Conservation (phyloP, 2,329 filamentous ascomycete genomes). For the Colletotrichum lupini region DNA sequence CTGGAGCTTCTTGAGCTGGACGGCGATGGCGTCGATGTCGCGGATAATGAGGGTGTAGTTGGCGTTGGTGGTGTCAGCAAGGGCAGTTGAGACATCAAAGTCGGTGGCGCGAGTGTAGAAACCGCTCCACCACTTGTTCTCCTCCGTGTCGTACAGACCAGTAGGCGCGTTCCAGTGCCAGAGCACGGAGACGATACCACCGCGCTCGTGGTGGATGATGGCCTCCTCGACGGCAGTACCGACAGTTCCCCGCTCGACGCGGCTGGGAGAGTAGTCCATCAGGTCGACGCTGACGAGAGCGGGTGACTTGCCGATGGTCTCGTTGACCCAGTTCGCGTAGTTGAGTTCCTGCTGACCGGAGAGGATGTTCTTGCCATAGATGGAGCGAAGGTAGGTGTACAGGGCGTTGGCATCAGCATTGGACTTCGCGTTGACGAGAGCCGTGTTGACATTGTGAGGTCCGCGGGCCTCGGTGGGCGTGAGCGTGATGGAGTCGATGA, state of each 20-base stretch:
- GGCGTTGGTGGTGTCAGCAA: slow-evolving; percentile 53
- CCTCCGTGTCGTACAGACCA: slow-evolving; percentile 57
- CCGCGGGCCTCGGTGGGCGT: slow-evolving; percentile 48
- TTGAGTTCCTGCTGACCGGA: slow-evolving; percentile 59
- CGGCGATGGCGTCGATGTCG: slow-evolving; percentile 59
- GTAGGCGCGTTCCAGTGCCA: slow-evolving; percentile 62
- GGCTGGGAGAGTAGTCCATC: slow-evolving; percentile 60
- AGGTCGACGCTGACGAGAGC: slow-evolving; percentile 58
- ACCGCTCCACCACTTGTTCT: slow-evolving; percentile 58
- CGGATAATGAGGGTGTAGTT: slow-evolving; percentile 59
- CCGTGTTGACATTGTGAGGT: slow-evolving; percentile 51
- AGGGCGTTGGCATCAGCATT: slow-evolving; percentile 50
- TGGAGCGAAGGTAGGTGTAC: slow-evolving; percentile 53
- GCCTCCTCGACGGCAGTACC: slow-evolving; percentile 57
- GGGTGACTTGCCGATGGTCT: slow-evolving; percentile 58
- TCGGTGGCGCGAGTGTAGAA: slow-evolving; percentile 63
- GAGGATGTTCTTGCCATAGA: slow-evolving; percentile 59
- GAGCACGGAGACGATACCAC: slow-evolving; percentile 58
- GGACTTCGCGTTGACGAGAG: slow-evolving; percentile 51
- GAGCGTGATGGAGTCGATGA: slow-evolving; percentile 56
- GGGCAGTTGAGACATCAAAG: slow-evolving; percentile 56
- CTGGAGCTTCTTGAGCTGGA: slow-evolving; percentile 56
- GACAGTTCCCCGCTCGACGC: slow-evolving; percentile 53
- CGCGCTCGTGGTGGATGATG: slow-evolving; percentile 53
- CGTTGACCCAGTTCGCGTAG: slow-evolving; percentile 54